Evolutionary conservation across 2,329 filamentous ascomycete species (phyloP), one percentile per base, ranked within the genome.

Genomic region (Neofusicoccum umdonicola): DNA sequence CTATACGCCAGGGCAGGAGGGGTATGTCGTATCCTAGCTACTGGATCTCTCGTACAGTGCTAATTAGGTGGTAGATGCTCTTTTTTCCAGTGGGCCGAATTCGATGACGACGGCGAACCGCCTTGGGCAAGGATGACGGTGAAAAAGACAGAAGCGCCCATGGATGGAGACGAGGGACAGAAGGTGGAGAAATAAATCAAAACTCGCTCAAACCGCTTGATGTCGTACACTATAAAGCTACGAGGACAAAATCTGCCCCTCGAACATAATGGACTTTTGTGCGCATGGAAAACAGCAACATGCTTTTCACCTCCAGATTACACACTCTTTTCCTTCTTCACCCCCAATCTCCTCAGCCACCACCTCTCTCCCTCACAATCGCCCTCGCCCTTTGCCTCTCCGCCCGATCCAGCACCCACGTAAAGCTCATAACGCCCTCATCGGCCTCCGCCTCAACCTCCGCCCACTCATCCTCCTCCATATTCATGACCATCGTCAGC

Each of bases 401-500:
- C 65, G 93, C 91, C 47, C 84, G 83, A 65, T 84, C 89, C 67
- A 93, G 71, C 51, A 89, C 84, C 90, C 90, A 93, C 58, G 84
- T 83, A 72, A 95, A 87, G 11, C 86, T 90, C 12, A 75, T 75
- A 34, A 73, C 73, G 56, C 80, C 78, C 1, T 74, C 78, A 41
- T 80, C 83, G 37, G 82, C 78, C 45, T 83, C 78, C 6, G 77
- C 72, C 44, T 78, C 75, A 44, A 93, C 77, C 76, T 95, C 92
- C 54, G 94, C 91, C 91, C 93, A 97, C 78, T 97, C 94, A 65
- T 97, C 93, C 39, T 95, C 91, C 74, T 97, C 93, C 92, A 97
- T 96, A 70, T 93, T 94, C 74, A 94, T 88, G 15, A 97, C 87
- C 82, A 96, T 87, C 65, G 90, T 87, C 71, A 97, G 89, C 82